Base-by-base conservation (phyloP, 768 basidiomycete genomes). In the Lactarius indigo region DNA sequence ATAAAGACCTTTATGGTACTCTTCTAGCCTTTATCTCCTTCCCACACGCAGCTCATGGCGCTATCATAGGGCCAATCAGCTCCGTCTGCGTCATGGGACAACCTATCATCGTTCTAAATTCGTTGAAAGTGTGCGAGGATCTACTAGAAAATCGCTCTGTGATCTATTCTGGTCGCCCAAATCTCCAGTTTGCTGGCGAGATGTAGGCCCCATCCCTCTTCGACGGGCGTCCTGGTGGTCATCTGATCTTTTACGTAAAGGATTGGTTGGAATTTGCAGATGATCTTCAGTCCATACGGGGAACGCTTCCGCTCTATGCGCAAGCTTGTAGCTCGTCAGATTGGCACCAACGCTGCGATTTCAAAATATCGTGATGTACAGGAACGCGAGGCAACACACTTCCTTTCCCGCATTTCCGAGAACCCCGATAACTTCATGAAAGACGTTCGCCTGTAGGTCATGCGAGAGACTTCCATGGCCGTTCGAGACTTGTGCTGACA, bases 251-350 rank as follows among this genome's bases (percentile, higher is more conserved):
- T 35, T 52, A 57, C 31, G 50, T 26, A 62, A 52, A 66, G 65
- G 65, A 57, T 66, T 26, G 59, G 54, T 5, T 66, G 65, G 65
- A 57, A 66, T 26, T 28, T 54, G 33, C 59, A 66, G 52, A 66
- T 66, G 65, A 66, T 66, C 6, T 54, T 66, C 10, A 18, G 44
- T 20, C 59, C 59, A 47, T 61, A 66, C 47, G 52, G 52, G 30
- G 59, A 61, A 12, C 59, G 59, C 13, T 62, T 61, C 55, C 65
- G 65, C 28, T 54, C 65, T 28, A 56, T 66, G 60, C 65, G 65
- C 26, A 66, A 30, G 56, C 59, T 66, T 4, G 59, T 66, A 20
- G 55, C 65, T 31, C 65, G 65, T 41, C 65, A 66, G 13, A 66
- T 66, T 6, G 65, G 65, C 30, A 60, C 65, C 15, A 61, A 61